Percentiles rank a stretch among this genome's conserved stretches.
phyloP scores from a whole-genome alignment of 805 yeast genomes.

The Starmerella roubikii region DNA sequence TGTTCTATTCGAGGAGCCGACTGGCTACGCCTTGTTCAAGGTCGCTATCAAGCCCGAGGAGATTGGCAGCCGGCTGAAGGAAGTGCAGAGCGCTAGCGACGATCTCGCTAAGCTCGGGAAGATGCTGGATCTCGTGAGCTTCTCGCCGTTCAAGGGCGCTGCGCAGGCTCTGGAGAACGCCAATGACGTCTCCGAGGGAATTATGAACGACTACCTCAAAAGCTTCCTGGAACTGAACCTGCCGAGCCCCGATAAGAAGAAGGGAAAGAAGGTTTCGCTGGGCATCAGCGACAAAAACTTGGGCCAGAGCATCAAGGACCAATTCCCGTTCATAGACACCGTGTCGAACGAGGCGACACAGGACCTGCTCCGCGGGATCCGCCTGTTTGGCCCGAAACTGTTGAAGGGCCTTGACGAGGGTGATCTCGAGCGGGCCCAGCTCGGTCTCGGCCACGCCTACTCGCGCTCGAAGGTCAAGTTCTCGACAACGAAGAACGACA shows the following conservation, averaged over 20 bases:
- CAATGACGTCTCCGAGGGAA: conserved; percentile 93
- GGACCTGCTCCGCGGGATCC: conserved; percentile 88
- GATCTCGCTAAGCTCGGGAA: conserved; percentile 83
- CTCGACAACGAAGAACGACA: conserved; percentile 95
- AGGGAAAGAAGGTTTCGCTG: conserved; percentile 44
- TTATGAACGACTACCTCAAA: conserved; percentile 83
- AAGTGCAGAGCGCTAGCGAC: conserved; percentile 80
- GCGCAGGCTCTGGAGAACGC: conserved; percentile 98
- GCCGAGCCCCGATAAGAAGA: conserved; percentile 54
- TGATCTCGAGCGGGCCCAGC: conserved; percentile 93
- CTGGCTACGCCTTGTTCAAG: conserved; percentile 94
- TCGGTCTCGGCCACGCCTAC: conserved; percentile 98
- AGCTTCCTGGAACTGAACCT: conserved; percentile 79
- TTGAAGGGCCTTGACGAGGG: conserved; percentile 87
- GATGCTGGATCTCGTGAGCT: conserved; percentile 81
- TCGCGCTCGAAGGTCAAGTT: conserved; percentile 98
- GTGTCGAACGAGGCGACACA: conserved; percentile 83
- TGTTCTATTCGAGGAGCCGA: conserved; percentile 93
- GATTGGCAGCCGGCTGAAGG: conserved; percentile 79
- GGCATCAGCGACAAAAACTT: conserved; percentile 91
- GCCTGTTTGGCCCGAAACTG: conserved; percentile 78
- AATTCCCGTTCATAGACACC: conserved; percentile 79
- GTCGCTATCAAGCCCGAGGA: conserved; percentile 89
- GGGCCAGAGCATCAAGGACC: conserved; percentile 93
- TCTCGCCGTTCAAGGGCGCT: conserved; percentile 98